These are phyloP conservation scores for Torrubiella hemipterigena DNA, from an alignment of 2,329 filamentous ascomycete genomes.

Conservation along the genomic window DNA sequence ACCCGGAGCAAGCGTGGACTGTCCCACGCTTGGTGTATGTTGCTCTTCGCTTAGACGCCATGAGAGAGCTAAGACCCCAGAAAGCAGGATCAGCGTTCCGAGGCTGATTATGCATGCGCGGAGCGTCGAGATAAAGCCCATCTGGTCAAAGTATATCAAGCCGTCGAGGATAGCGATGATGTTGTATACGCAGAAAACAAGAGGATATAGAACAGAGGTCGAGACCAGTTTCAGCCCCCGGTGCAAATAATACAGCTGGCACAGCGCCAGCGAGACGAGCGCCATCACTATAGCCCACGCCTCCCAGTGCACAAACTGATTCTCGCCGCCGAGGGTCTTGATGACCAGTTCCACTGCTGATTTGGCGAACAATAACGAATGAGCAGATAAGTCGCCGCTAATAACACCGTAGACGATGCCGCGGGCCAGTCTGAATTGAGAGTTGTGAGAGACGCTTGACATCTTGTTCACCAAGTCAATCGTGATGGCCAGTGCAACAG, in stretches of 20 bases:
- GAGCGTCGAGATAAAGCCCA: slow-evolving; percentile 61
- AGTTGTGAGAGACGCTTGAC: slow-evolving; percentile 42
- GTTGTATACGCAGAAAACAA: slow-evolving; percentile 98
- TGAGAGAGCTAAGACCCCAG: slow-evolving; percentile 80
- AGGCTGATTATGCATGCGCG: slow-evolving; percentile 74
- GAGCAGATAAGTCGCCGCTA: slow-evolving; percentile 86
- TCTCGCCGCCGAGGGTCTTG: slow-evolving; percentile 69
- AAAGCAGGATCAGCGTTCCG: slow-evolving; percentile 74
- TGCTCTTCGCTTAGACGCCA: slow-evolving; percentile 83
- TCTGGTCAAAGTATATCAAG: slow-evolving; percentile 91
- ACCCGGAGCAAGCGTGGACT: slow-evolving; percentile 67
- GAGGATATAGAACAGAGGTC: slow-evolving; percentile 88
- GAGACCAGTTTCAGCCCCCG: slow-evolving; percentile 88
- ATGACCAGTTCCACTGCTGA: slow-evolving; percentile 92
- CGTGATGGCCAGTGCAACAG: slow-evolving; percentile 52
- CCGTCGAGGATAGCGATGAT: slow-evolving; percentile 97
- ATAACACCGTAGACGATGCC: slow-evolving; percentile 84
- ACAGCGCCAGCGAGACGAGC: slow-evolving; percentile 70
- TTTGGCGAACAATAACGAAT: slow-evolving; percentile 87
- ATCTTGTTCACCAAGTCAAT: slow-evolving; percentile 44
- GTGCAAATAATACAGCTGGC: slow-evolving; percentile 91
- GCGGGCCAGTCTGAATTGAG: slow-evolving; percentile 61
- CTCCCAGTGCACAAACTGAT: slow-evolving; percentile 92
- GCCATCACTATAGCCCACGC: slow-evolving; percentile 83
- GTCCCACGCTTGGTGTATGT: slow-evolving; percentile 44